Evolutionary conservation across 371 early-diverging fungal genomes (phyloP), one percentile per base, ranked within the genome.

Genomic region (Rhizopus arrhizus): DNA sequence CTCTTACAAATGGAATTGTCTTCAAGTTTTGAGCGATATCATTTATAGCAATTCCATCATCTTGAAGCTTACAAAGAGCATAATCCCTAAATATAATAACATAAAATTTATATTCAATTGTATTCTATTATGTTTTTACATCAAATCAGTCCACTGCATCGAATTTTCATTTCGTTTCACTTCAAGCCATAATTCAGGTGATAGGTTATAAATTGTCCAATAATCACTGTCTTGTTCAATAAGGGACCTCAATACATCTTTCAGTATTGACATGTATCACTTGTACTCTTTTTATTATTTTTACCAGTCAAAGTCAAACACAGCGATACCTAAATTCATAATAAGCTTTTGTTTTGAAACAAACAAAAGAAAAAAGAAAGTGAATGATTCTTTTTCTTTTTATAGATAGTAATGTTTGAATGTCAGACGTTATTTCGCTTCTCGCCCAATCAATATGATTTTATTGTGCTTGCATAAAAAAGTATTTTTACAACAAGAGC

Each of bases 221-320:
- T 75, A 62, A 60, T 91, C 91, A 47, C 85, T 86, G 64, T 91
- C 89, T 31, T 85, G 76, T 47, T 91, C 90, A 34, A 91, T 84
- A 60, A 90, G 70, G 5, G 91, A 87, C 84, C 87, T 86, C 22
- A 22, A 22, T 22, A 29, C 16, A 13, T 47, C 8, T 10, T 45
- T 22, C 22, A 49, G 5, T 9, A n/a, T 46, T 36, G 29, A 29
- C 10, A 13, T 38, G 5, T 38, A 41, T 15, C 28, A 35, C n/a
- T 29, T 52, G 12, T 22, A 28, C 13, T 2, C 13, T 11, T 38
- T 38, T 11, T 11, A 38, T 43, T 22, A 4, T 2, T 10, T 1
- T 48, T 80, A 85, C 85, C 85, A 89, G 78, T 90, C 90, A 70
- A 90, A 90, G 68, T 90, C 90, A 69, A 90, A 89, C 10, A 88